Evolutionary conservation across 768 basidiomycete genomes (phyloP).

Genomic region (Rhodotorula babjevae): DNA sequence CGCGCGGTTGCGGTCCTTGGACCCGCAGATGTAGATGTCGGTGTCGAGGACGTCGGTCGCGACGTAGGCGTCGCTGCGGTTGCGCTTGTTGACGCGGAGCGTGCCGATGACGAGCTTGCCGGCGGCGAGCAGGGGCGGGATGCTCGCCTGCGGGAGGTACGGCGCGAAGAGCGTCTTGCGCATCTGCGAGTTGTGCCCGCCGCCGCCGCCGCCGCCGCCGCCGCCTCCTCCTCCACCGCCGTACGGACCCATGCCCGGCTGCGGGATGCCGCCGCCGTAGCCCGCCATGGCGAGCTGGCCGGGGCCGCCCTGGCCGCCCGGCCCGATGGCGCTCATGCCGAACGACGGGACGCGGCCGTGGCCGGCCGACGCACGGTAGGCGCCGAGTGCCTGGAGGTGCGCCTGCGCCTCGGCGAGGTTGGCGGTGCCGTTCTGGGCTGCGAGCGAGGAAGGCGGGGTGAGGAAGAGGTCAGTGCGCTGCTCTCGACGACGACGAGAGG

Average conservation of each 20-base stretch:
- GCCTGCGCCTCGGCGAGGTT: slow-evolving; percentile 96
- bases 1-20: slow-evolving; percentile 96
- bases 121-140: slow-evolving; percentile 90
- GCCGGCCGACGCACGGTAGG: slow-evolving; percentile 57
- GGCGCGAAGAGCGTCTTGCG: slow-evolving; percentile 98
- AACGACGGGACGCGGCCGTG: slow-evolving; percentile 43
- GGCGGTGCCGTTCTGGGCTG: slow-evolving; percentile 43
- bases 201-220: slow-evolving; percentile 53
- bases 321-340: slow-evolving; percentile 63
- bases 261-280: slow-evolving; percentile 64
- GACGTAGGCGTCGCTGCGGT: slow-evolving; percentile 96
- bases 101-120: slow-evolving; percentile 98
- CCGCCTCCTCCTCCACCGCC: too few relatives aligned
- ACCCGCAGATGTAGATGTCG: slow-evolving; percentile 95
- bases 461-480: not conserved
- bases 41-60: slow-evolving; percentile 96
- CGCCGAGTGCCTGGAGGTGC: slow-evolving; percentile 89
- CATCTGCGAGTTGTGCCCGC: slow-evolving; percentile 81
- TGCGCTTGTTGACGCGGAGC: slow-evolving; percentile 89
- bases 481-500: not conserved
- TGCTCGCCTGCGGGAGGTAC: slow-evolving; percentile 89
- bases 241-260: slow-evolving; percentile 65
- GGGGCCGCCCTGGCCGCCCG: slow-evolving; percentile 70
- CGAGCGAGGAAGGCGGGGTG: not conserved
- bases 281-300: slow-evolving; percentile 69